Conservation (phyloP, 2,329 filamentous ascomycete genomes). For the Penicillium sp. region DNA sequence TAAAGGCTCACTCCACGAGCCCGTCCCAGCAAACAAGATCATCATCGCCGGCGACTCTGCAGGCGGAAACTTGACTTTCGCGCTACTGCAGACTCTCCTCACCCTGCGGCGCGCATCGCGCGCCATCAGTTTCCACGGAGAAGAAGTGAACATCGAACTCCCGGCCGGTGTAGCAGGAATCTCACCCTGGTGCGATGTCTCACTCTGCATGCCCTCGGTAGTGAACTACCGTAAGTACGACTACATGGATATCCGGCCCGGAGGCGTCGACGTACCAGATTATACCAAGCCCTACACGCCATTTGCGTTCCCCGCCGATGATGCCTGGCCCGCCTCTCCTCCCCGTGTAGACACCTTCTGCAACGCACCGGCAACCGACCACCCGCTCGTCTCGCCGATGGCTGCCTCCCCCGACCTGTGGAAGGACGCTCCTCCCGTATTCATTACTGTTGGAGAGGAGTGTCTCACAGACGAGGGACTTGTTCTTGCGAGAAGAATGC, state of each 20-base stretch:
- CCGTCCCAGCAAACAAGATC: slow-evolving; percentile 46
- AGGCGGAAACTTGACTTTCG: slow-evolving; percentile 44
- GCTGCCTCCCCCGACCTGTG: slow-evolving; percentile 37
- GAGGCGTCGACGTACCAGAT: slow-evolving; percentile 15
- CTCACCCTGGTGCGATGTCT: slow-evolving; percentile 47
- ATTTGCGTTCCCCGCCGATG: slow-evolving; percentile 33
- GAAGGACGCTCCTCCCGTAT: slow-evolving; percentile 43
- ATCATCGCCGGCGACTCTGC: slow-evolving; percentile 49
- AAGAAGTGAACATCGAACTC: slow-evolving; percentile 39
- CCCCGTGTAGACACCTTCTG: slow-evolving; percentile 46
- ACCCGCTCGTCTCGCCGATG: slow-evolving; percentile 45
- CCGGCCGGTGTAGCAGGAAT: slow-evolving; percentile 41
- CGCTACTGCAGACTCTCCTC: slow-evolving; percentile 44
- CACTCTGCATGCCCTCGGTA: slow-evolving; percentile 43
- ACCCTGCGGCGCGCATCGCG: slow-evolving; percentile 38
- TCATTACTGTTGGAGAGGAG: slow-evolving; percentile 45
- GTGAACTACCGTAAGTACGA: slow-evolving; percentile 40
- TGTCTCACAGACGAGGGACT: slow-evolving; percentile 42
- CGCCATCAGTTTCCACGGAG: slow-evolving; percentile 42
- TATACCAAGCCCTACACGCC: slow-evolving; percentile 22
- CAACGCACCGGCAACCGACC: slow-evolving; percentile 37
- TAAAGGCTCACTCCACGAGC: slow-evolving; percentile 41
- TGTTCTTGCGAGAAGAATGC: slow-evolving; percentile 41
- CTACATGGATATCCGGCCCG: slow-evolving; percentile 37
- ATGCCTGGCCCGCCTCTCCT: slow-evolving; percentile 42